Evolutionary conservation across 495 filamentous ascomycete genomes (phyloP).

Genomic region (Penicillium coffeae): DNA sequence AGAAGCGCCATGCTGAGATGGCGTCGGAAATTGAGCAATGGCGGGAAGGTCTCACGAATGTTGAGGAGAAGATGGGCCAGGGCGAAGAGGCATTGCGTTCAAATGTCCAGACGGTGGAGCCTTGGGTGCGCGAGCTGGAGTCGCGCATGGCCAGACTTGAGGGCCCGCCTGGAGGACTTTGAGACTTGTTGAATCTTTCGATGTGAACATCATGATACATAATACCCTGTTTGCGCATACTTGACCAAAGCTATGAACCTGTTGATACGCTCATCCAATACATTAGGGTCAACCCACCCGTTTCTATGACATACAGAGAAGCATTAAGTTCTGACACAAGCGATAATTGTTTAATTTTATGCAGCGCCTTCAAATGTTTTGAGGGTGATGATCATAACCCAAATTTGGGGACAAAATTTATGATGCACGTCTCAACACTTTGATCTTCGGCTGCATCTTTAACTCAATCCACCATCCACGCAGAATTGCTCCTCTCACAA

Average conservation of each 20-base stretch:
- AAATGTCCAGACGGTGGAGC: slow-evolving; percentile 77
- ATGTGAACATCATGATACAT: slow-evolving; percentile 15
- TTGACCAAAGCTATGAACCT: slow-evolving; percentile 1
- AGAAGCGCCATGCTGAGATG: slow-evolving; percentile 79
- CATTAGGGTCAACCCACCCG: too few species aligned
- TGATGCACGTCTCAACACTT: slow-evolving; percentile 27
- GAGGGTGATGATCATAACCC: too few species aligned
- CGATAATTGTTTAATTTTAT: too few species aligned
- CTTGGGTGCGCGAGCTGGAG: slow-evolving; percentile 88
- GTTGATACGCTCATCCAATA: too few species aligned
- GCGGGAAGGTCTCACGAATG: slow-evolving; percentile 74
- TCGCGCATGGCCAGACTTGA: slow-evolving; percentile 59
- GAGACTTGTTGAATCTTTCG: neutral
- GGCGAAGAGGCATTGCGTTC: slow-evolving; percentile 64
- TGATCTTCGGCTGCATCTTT: slow-evolving; percentile 37
- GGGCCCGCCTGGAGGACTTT: slow-evolving; percentile 12
- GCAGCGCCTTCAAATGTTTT: neutral
- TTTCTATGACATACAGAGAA: too few species aligned
- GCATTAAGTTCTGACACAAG: too few species aligned
- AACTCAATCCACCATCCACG: slow-evolving; percentile 44
- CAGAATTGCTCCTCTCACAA: slow-evolving; percentile 19
- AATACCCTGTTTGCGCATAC: slow-evolving; percentile 22
- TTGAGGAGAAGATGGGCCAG: slow-evolving; percentile 68
- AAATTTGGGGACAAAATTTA: too few species aligned
- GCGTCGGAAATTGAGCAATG: slow-evolving; percentile 77